These are phyloP conservation scores for Lactarius trivialis DNA, from an alignment of 768 basidiomycete genomes.

Conservation along the genomic window DNA sequence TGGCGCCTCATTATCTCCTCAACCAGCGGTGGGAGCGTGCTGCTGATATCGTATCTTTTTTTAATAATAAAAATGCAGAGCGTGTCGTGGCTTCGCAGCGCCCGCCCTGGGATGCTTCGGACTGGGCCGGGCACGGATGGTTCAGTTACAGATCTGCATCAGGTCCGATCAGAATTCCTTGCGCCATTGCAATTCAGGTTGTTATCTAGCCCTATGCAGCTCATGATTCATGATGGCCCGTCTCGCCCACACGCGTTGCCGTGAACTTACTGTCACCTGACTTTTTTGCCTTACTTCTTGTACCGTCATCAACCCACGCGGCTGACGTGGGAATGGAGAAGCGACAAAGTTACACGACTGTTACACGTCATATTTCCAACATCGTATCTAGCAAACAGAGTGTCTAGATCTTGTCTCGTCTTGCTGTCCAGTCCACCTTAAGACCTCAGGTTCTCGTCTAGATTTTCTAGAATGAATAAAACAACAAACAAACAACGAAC, in stretches of 20 bases:
- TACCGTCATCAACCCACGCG: neutral
- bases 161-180: neutral
- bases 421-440: neutral
- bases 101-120: neutral
- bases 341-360: neutral
- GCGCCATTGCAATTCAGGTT: neutral
- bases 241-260: neutral
- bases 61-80: too few species aligned
- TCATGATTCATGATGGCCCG: neutral
- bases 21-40: neutral
- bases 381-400: neutral
- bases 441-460: neutral
- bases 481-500: neutral
- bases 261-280: neutral
- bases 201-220: neutral
- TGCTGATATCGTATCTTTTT: neutral
- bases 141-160: neutral
- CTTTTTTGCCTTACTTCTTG: neutral
- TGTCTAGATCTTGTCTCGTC: neutral
- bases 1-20: neutral
- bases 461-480: neutral
- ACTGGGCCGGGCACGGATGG: neutral
- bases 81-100: neutral
- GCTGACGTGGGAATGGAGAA: neutral
- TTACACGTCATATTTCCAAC: neutral